phyloP scores from a whole-genome alignment of 2,329 filamentous ascomycete genomes.

The Cryphonectria naterciae region DNA sequence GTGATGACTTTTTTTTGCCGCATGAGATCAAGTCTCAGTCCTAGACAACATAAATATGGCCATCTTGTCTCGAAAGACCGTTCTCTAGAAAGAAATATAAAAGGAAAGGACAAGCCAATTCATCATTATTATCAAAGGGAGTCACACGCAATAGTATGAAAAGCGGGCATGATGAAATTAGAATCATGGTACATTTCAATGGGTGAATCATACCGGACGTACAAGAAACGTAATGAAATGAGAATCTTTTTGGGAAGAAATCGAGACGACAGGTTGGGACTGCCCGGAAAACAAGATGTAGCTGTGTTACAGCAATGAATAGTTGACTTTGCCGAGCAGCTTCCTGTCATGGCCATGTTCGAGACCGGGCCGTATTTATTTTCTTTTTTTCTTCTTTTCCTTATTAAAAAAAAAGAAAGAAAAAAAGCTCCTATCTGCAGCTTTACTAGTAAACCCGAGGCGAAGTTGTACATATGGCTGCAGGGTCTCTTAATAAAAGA shows the following conservation, averaged over 20 bases:
- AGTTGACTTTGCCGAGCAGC: not conserved
- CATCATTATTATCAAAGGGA: not conserved
- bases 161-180: not conserved
- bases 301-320: not conserved
- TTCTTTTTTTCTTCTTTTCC: too few relatives aligned
- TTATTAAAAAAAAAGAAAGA: too few relatives aligned
- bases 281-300: not conserved
- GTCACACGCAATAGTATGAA: not conserved
- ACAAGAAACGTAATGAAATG: not conserved
- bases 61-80: rapidly evolving
- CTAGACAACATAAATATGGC: not conserved
- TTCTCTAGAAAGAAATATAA: not conserved
- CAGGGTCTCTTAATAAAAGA: not conserved
- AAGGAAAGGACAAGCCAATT: not conserved
- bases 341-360: not conserved
- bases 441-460: too few relatives aligned
- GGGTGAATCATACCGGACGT: not conserved
- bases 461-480: not conserved
- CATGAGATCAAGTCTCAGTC: not conserved
- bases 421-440: not conserved
- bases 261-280: too few relatives aligned
- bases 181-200: not conserved
- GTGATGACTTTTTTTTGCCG: not conserved
- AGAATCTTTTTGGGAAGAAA: not conserved
- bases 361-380: not conserved